Base-by-base conservation (phyloP, 2,329 filamentous ascomycete genomes). In the Tetracladium maxilliforme region DNA sequence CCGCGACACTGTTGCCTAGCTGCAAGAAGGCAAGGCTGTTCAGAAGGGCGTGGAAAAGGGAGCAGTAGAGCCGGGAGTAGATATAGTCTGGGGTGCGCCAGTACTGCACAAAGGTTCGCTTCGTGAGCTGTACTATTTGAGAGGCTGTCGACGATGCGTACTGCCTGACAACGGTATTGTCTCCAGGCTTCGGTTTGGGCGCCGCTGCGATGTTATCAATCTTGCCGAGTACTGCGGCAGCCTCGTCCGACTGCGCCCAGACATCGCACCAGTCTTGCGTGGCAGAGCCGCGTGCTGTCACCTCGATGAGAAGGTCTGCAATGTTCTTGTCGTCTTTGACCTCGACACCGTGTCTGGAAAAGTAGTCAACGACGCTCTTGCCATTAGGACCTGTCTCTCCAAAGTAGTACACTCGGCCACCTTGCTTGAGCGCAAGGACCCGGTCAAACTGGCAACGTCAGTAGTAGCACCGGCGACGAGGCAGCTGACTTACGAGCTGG, bases 361-460 rank as follows among this genome's bases (percentile, higher is more conserved):
- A 90, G 51, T 90, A 92, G 32, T 58, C 57, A 3, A 70, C 77
- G 42, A 90, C 54, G 3, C 58, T 66, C 30, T 64, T 55, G 2
- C 75, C 78, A 47, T 78, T 73, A 36, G 75, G 51, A 33, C 81
- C 82, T 30, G 87, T 74, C 4, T 81, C 70, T 28, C 79, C 81
- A 42, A 83, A 87, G 56, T 90, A 90, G 22, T 86, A 76, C 2
- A 78, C 83, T 43, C 61, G 67, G 28, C 81, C 81, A 28, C 80
- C 80, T 42, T 68, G 74, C 17, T 74, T 72, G 10, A 90, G 56
- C 56, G 90, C 81, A 16, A 87, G 61, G 6, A 90, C 65, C 30
- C 78, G 69, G 42, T 90, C 81, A 44, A 90, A 94, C 30, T 82
- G 77, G 9, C 9, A 7, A 8, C 12, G 21, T 22, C 14, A 22